Percentiles rank a stretch among this genome's conserved stretches.
Evolutionary conservation across 768 basidiomycete species (phyloP).

Genomic region (Naematelia aurantialba): DNA sequence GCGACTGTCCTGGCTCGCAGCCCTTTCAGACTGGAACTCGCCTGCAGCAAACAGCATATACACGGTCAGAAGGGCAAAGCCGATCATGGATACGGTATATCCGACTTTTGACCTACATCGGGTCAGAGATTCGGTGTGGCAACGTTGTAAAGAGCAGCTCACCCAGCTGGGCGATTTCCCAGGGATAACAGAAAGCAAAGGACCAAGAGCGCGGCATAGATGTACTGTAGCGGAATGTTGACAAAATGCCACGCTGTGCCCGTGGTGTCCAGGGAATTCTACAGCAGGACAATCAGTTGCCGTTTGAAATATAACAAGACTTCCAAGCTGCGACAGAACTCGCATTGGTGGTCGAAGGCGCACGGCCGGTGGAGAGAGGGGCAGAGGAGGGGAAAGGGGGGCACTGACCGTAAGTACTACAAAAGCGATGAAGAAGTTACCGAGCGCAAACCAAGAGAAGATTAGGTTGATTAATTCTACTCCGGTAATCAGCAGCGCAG

Average conservation of each 20-base stretch:
- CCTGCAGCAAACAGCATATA: conserved; percentile 73
- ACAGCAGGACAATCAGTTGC: neutral
- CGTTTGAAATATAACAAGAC: too few relatives aligned
- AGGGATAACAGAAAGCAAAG: conserved; percentile 82
- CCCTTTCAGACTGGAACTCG: conserved; percentile 22
- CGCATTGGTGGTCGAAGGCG: too few relatives aligned
- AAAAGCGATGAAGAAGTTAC: conserved; percentile 90
- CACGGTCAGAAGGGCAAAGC: conserved; percentile 85
- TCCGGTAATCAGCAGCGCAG: neutral
- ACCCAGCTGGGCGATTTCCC: conserved; percentile 88
- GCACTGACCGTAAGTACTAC: conserved; percentile 22
- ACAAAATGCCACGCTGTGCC: conserved; percentile 58
- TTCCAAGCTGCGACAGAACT: too few relatives aligned
- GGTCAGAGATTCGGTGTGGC: conserved; percentile 1
- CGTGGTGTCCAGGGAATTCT: conserved; percentile 62
- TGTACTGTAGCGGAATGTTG: conserved; percentile 76
- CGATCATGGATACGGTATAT: conserved; percentile 78
- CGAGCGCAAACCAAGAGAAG: conserved; percentile 87
- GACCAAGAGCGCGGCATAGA: conserved; percentile 80
- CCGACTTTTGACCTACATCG: conserved; percentile 63
- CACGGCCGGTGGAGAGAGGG: neutral
- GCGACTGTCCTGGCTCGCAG: neutral
- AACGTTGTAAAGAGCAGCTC: conserved; percentile 12
- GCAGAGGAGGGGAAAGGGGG: neutral
- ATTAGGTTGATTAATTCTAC: conserved; percentile 73